Evolutionary conservation across 2,329 filamentous ascomycete species (phyloP), one percentile per base, ranked within the genome.

Genomic region (Microdochium trichocladiopsis): DNA sequence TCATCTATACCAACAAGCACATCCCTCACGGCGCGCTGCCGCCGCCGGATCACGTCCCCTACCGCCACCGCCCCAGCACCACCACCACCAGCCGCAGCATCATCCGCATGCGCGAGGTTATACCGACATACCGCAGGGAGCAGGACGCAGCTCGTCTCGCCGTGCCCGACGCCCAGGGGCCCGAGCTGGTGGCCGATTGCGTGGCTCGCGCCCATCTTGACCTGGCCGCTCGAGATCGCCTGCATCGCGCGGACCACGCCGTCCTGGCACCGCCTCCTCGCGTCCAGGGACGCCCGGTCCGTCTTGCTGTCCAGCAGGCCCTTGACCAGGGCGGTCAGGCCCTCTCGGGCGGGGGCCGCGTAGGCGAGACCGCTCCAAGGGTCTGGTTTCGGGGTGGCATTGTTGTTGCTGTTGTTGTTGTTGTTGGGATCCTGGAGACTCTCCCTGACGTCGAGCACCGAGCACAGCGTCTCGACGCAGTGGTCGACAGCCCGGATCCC

Each of bases 71-170:
- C n/a, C n/a, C n/a, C n/a, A n/a, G n/a, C n/a, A n/a, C n/a, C n/a
- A n/a, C n/a, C n/a, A n/a, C n/a, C n/a, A n/a, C n/a, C n/a, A n/a
- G n/a, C n/a, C n/a, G n/a, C n/a, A n/a, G n/a, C 67, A 2, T 58
- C 51, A 37, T 64, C 64, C 54, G 69, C 69, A 5, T 70, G 62
- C 33, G 60, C 62, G 2, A 68, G 66, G 53, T 84, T 85, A 59
- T 71, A 84, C 59, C 76, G 78, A 60, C 77, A 77, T 5, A 84
- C 79, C 1, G 75, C 72, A 0, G 80, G 79, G 33, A 77, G 68
- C 52, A 80, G 67, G 47, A 78, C 74, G 60, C 75, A 84, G 57
- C 76, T 80, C 25, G 80, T 84, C 62, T 82, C 79, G 11, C 81
- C 81, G 59, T 85, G 80, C 0, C 77, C 75, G 2, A 84, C 80